Base-by-base conservation (phyloP, 2,329 filamentous ascomycete genomes). In the Gyromitra esculenta region DNA sequence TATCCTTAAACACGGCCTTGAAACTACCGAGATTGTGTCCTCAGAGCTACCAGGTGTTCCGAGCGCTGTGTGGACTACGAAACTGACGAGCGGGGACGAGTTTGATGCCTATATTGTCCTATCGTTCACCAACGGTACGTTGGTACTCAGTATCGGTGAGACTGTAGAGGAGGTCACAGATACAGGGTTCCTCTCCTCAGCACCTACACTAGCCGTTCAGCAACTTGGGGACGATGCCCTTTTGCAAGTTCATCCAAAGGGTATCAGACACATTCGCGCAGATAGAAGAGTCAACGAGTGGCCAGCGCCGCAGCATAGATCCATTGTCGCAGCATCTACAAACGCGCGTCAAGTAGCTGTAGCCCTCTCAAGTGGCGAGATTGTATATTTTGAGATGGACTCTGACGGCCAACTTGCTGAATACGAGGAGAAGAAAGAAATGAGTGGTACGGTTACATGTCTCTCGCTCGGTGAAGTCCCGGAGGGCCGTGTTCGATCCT, bases 371-470 rank as follows among this genome's bases (percentile, higher is more conserved):
- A 97, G 94, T 7, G 95, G 95, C 48, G 96, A 99, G 83, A 95
- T 99, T 78, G 92, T 97, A 54, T 99, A 98, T 82, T 99, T 99
- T 80, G 96, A 99, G 83, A 95, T 97, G 90, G 96, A 97, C 81
- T 88, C 89, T 0, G 95, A 98, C 83, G 94, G 94, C 39, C 92
- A 92, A 2, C 86, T 98, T 41, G 93, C 93, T 43, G 95, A 98
- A 84, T 97, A 97, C 80, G 92, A 98, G 79, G 94, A 98, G 82
- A 94, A 95, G 83, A 93, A 94, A 81, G 92, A 96, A 81, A 96
- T 99, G 92, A 94, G 92, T 68, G 95, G 94, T 59, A 97, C 94
- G 0, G 94, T 99, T 63, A 98, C 94, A 18, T 96, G 92, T 80
- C 86, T 99, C n/a, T 97, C 94, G 81, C 87, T 99, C 66, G 96